Percentiles rank a stretch among this genome's conserved stretches.
Conservation (phyloP, 2,329 filamentous ascomycete species). For the Pseudogymnoascus sp. region DNA sequence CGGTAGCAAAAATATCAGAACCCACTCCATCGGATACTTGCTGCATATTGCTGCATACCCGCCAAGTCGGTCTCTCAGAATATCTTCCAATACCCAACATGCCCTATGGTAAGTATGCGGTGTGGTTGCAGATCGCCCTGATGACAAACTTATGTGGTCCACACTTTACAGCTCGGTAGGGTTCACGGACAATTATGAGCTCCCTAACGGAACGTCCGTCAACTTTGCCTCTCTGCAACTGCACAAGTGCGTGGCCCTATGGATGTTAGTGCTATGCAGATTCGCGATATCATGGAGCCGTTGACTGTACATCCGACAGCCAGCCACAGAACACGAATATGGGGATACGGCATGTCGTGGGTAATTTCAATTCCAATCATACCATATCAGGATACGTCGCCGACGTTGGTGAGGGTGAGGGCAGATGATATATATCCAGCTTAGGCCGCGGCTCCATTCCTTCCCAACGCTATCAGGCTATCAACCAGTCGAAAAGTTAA, state of each 20-base stretch:
- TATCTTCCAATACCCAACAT: conserved; percentile 2
- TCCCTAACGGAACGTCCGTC: conserved; percentile 13
- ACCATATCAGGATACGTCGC: conserved; percentile 6
- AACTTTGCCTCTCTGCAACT: conserved; percentile 7
- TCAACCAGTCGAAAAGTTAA: conserved; percentile 7
- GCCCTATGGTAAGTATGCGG: neutral
- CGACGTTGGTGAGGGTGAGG: conserved; percentile 4
- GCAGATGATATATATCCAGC: conserved; percentile 4
- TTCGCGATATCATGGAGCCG: conserved; percentile 7
- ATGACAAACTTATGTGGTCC: conserved; percentile 7
- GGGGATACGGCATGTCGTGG: neutral
- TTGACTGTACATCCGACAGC: conserved; percentile 5
- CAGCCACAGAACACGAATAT: conserved; percentile 6
- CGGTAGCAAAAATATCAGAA: neutral
- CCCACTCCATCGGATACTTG: conserved; percentile 5
- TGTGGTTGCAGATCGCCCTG: neutral
- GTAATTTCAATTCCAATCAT: conserved; percentile 6
- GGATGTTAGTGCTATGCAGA: conserved; percentile 4
- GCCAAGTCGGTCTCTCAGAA: conserved; percentile 5
- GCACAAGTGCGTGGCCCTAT: conserved; percentile 2
- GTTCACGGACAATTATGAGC: conserved; percentile 23
- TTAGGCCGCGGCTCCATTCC: neutral
- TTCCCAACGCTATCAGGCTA: conserved; percentile 2
- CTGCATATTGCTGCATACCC: conserved; percentile 6
- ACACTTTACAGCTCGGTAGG: conserved; percentile 23